Conservation (phyloP, 306 rosid species). For the Inga laurina region DNA sequence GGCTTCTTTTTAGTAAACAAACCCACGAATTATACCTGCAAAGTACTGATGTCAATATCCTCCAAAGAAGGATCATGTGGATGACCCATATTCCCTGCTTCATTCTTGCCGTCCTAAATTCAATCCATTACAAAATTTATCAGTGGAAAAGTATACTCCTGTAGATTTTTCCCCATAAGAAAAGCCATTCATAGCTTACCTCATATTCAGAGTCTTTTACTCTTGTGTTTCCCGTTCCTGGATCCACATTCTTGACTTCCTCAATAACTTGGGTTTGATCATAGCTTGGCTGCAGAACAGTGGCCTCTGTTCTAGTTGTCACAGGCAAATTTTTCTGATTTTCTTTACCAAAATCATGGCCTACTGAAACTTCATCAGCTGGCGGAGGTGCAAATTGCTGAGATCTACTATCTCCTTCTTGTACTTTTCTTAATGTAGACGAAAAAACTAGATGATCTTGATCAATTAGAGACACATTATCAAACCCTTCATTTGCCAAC, state of each 20-base stretch:
- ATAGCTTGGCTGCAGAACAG: constrained; percentile 43
- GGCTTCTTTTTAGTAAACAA: background rate
- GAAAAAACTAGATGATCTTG: constrained; percentile 66
- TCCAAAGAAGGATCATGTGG: constrained; percentile 60
- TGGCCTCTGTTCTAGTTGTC: constrained; percentile 42
- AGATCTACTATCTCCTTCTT: constrained; percentile 46
- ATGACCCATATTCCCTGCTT: constrained; percentile 50
- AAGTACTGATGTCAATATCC: constrained; percentile 67
- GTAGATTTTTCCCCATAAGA: background rate
- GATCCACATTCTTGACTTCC: constrained; percentile 59
- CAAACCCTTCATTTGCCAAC: constrained; percentile 78
- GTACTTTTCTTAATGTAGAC: constrained; percentile 44
- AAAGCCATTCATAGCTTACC: constrained; percentile 48
- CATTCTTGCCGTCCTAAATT: constrained; percentile 63
- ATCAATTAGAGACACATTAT: constrained; percentile 71
- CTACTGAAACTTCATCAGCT: constrained; percentile 41
- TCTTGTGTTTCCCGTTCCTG: constrained; percentile 58
- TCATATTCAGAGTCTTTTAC: constrained; percentile 62
- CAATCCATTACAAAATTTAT: constrained; percentile 31
- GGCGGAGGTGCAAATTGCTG: constrained; percentile 48
- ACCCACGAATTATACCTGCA: constrained; percentile 68
- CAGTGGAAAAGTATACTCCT: constrained; percentile 10
- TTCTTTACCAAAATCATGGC: constrained; percentile 46
- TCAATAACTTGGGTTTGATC: constrained; percentile 57
- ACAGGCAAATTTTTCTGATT: constrained; percentile 50